Base-by-base conservation (phyloP, 2,329 filamentous ascomycete species). In the Xylariomycetidae sp. region DNA sequence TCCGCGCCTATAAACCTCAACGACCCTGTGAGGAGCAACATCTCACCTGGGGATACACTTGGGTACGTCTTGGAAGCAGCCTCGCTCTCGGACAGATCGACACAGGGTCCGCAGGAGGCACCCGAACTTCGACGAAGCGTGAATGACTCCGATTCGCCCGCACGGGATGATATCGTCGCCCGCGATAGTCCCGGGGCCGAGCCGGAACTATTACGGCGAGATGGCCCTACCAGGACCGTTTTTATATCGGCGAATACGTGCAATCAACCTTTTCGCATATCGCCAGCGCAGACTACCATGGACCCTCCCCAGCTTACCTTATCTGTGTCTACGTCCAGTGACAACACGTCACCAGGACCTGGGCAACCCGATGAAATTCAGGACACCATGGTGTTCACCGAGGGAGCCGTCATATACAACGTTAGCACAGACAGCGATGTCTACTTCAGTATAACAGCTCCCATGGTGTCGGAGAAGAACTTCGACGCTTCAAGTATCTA, bases 211-310 rank as follows among this genome's bases (percentile, higher is more conserved):
- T 34, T 25, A 17, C 49, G 43, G 16, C 49, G 56, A 33, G 44
- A 53, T 37, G 42, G 51, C 32, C 42, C 59, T 16, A 58, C 59
- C 12, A 67, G 60, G 25, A 74, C 62, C 2, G 66, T 96, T 3
- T 95, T 83, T 57, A 71, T 98, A 34, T 88, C 88, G 2, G 78
- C 88, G 26, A 96, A 88, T 46, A 89, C 85, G 1, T 98, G 92
- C 58, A 60, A 76, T 17, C 87, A 93, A 49, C 92, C 90, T 10
- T 55, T 60, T 14, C 65, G 70, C 25, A 74, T 72, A 25, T 63
- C 61, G 7, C 64, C 64, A 2, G 60, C 64, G 9, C 62, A 65
- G 16, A 65, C 61, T 1, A 50, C 51, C 3, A 49, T 61, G 32
- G 57, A 61, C 10, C 74, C 84, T 10, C 82, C 84, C 1, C 88